Conservation (phyloP, 2,329 filamentous ascomycete genomes). For the Verruconis gallopava region DNA sequence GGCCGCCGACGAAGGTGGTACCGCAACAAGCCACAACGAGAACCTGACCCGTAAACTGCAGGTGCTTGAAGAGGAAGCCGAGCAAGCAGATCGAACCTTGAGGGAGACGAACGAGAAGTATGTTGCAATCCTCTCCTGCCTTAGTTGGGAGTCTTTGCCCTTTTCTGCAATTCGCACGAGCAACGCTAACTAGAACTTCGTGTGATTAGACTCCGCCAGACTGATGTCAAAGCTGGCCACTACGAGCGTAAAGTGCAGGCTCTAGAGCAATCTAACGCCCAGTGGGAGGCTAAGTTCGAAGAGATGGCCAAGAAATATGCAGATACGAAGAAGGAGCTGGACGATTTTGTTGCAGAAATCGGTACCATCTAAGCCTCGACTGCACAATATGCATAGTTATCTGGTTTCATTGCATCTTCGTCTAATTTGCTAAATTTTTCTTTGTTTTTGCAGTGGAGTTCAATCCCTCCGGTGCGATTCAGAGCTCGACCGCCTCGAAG, state of each 20-base stretch:
- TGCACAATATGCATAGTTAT: neutral
- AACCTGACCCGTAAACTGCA: conserved; percentile 82
- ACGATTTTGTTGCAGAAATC: conserved; percentile 83
- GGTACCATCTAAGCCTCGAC: conserved; percentile 76
- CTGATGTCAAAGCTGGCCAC: conserved; percentile 97
- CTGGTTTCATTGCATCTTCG: neutral
- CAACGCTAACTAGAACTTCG: neutral
- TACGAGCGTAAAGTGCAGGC: conserved; percentile 99
- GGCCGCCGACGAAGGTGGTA: conserved; percentile 65
- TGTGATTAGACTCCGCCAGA: conserved; percentile 72
- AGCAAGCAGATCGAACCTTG: conserved; percentile 90
- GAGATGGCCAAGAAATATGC: conserved; percentile 89
- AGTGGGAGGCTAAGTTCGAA: conserved; percentile 97
- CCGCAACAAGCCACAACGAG: conserved; percentile 84
- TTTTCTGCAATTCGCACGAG: conserved; percentile 3
- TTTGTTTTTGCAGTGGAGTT: conserved; percentile 3
- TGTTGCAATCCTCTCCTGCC: conserved; percentile 25
- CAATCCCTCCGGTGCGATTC: neutral
- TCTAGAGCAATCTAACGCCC: conserved; percentile 78
- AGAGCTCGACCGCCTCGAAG: neutral
- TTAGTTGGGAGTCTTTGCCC: conserved; percentile 5
- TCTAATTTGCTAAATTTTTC: neutral
- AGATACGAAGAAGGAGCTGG: conserved; percentile 73
- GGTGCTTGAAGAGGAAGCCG: conserved; percentile 94
- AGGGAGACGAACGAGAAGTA: conserved; percentile 99